phyloP scores from a whole-genome alignment of 192 early-diverging fungal species.

The Rhizophagus clarus region DNA sequence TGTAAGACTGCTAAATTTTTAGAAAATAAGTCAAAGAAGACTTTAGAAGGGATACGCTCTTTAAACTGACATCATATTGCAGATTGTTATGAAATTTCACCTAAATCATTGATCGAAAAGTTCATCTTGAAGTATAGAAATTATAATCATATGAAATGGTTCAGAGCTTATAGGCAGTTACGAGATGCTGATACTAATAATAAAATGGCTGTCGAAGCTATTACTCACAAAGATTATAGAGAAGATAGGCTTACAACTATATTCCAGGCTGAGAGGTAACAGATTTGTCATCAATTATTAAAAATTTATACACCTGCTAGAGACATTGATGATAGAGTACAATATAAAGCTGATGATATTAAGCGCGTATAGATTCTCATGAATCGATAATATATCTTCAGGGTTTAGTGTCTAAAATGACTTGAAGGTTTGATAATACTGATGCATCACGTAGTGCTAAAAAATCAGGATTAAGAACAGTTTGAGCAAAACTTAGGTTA shows the following conservation, averaged over 20 bases:
- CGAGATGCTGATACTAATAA: too few species aligned
- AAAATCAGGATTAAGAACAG: too few species aligned
- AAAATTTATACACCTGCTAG: slow-evolving; percentile 22
- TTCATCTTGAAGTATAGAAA: too few species aligned
- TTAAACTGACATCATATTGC: too few species aligned
- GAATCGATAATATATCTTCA: slow-evolving; percentile 25
- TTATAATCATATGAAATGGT: too few species aligned
- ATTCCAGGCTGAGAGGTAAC: background rate
- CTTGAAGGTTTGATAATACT: slow-evolving; percentile 10
- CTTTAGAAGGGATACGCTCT: slow-evolving; percentile 26
- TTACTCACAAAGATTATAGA: too few species aligned
- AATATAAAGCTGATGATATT: slow-evolving; percentile 17
- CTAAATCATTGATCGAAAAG: too few species aligned
- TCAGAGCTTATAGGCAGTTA: too few species aligned
- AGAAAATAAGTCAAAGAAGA: slow-evolving; percentile 21
- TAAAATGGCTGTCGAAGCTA: too few species aligned
- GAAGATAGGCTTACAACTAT: too few species aligned
- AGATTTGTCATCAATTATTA: slow-evolving; percentile 24
- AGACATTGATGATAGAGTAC: slow-evolving; percentile 26
- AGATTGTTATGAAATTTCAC: too few species aligned
- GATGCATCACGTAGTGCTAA: slow-evolving; percentile 19
- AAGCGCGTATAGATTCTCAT: background rate
- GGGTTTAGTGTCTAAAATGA: slow-evolving; percentile 21
- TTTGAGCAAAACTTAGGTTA: too few species aligned
- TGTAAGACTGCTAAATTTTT: slow-evolving; percentile 3